A percentile compares a stretch with the other conserved stretches of the same genome.
These are phyloP conservation scores for Ceratobasidium sp. DNA, from an alignment of 1,284 basidiomycete species.

Conservation along the genomic window DNA sequence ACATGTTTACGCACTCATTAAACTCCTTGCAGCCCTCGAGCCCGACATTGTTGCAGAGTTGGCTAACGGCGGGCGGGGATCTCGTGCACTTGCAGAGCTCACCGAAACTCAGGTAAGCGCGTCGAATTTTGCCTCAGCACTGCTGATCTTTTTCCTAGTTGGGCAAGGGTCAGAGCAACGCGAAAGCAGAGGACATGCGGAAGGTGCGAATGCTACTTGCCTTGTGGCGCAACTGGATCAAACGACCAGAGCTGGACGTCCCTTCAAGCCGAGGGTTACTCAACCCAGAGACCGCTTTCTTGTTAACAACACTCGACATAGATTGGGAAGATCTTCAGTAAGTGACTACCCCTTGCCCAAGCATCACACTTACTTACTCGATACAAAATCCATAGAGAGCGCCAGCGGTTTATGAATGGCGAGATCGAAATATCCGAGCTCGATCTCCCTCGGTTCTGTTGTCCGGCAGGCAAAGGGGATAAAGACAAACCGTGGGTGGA, in stretches of 20 bases:
- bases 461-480: not conserved
- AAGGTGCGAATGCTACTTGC: not conserved
- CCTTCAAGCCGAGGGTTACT: not conserved
- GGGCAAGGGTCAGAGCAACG: slow-evolving; percentile 6
- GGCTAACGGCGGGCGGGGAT: not conserved
- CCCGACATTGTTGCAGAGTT: not conserved
- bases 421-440: not conserved
- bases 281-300: not conserved
- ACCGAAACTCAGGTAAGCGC: not conserved
- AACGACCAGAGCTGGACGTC: not conserved
- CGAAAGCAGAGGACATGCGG: slow-evolving; percentile 9
- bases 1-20: not conserved
- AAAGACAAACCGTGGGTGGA: not conserved
- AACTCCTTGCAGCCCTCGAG: not conserved
- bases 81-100: slow-evolving; percentile 4
- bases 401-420: not conserved
- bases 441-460: not conserved
- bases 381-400: not conserved
- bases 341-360: too few relatives aligned
- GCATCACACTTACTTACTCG: not conserved
- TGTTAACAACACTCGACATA: not conserved
- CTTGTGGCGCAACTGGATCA: not conserved
- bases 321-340: not conserved
- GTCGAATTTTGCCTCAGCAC: not conserved
- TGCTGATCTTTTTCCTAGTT: not conserved